Base-by-base conservation (phyloP, 1,139 yeast genomes). In the Debaryomyces singareniensis region DNA sequence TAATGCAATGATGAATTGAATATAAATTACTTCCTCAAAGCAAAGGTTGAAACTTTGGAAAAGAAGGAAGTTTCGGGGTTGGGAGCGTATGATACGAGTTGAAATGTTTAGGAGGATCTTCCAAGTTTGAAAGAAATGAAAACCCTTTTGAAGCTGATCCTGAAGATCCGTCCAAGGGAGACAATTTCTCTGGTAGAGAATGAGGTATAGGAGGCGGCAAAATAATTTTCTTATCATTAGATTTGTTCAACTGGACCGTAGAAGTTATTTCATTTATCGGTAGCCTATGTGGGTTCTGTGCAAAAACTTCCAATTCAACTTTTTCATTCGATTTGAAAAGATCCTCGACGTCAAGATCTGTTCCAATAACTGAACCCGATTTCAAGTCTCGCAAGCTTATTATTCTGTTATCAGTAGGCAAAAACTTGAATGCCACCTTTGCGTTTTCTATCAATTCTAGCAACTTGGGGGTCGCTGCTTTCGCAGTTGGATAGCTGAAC, bases 371-470 rank as follows among this genome's bases (percentile, higher is more conserved):
- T 3, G 34, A 35, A 3, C 59, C 61, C 23, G 44, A 46, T 14
- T 36, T 39, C 16, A 34, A 36, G 29, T 53, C 45, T 27, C 39
- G 42, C 13, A 57, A 36, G 12, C 49, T 51, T 14, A 55, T 31
- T 5, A 50, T 45, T 2, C 46, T 42, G 13, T 43, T 50, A 14
- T 43, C 40, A 26, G 42, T 38, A 14, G 38, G 37, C 1, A 53
- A 39, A 49, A 42, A 71, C 58, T 71, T 69, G 51, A 84, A 84
- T 11, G 86, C 87, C 31, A 67, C 61, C 36, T 74, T 73, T 13
- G 84, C 85, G 48, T 83, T 83, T 33, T 80, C 83, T 13, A 82
- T 48, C 13, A 84, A 55, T 48, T 84, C 95, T 12, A 69, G 45
- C 35, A 72, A 60, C 5, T 82, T 75, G 5, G 89, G 95, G 2